Evolutionary conservation across 1,139 yeast species (phyloP).

Genomic region (Entelexis sorbosivorans): DNA sequence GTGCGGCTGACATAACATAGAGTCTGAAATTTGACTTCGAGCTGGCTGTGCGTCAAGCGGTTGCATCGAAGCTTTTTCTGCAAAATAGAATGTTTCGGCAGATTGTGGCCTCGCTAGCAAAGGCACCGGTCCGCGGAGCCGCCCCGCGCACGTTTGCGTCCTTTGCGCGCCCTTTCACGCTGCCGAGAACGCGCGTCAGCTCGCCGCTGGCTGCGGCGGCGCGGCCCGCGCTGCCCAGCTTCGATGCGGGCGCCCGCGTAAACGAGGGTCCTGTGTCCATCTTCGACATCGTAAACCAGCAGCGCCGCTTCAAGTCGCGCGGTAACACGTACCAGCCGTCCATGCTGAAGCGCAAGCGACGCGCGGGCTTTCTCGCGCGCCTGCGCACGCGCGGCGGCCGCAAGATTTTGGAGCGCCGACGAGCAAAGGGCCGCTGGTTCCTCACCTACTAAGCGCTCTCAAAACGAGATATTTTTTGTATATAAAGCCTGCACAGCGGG

Average conservation of each 20-base stretch:
- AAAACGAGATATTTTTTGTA: too few species aligned
- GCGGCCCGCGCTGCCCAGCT: neutral
- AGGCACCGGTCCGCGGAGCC: neutral
- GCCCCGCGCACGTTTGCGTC: slow-evolving; percentile 16
- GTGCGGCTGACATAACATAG: neutral
- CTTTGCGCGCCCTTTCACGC: slow-evolving; percentile 18
- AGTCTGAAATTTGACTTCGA: neutral
- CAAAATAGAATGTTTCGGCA: neutral
- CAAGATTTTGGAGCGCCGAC: slow-evolving; percentile 66
- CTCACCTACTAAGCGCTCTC: slow-evolving; percentile 49
- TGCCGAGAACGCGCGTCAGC: slow-evolving; percentile 11
- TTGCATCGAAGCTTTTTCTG: neutral
- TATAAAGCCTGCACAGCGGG: too few species aligned
- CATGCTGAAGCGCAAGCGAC: slow-evolving; percentile 79
- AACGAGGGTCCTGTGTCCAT: slow-evolving; percentile 12
- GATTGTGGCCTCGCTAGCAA: neutral
- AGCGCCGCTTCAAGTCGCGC: slow-evolving; percentile 24
- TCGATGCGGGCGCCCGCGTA: neutral
- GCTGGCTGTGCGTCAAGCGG: neutral
- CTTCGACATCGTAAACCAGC: slow-evolving; percentile 16
- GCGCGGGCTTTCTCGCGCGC: slow-evolving; percentile 84
- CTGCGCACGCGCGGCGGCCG: slow-evolving; percentile 68
- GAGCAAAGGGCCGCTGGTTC: slow-evolving; percentile 88
- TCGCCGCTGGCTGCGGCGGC: neutral
- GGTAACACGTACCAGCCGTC: slow-evolving; percentile 96